Base-by-base conservation (phyloP, 805 yeast genomes). In the Saccharomycopsis sp. region DNA sequence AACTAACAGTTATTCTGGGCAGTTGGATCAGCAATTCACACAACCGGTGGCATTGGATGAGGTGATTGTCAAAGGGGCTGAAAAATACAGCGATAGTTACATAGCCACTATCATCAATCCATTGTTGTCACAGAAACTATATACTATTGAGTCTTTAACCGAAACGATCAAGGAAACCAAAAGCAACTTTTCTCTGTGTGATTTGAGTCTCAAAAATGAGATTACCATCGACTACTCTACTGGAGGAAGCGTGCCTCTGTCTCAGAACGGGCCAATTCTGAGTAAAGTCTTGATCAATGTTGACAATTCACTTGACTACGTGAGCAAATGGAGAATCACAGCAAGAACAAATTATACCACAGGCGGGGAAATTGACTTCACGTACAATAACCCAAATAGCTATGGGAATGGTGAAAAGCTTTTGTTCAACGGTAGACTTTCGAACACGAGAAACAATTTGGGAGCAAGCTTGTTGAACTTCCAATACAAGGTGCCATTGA, bases 361-460 rank as follows among this genome's bases (percentile, higher is more conserved):
- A 2, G 58, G 55, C 24, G 56, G 51, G 2, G 52, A 50, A n/a
- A 21, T 57, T n/a, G 50, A 23, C n/a, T n/a, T 54, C 3, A 51
- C 18, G 8, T 57, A 54, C 41, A 20, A 5, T 4, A 52, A 57
- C 24, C 34, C 41, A n/a, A 60, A 60, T 46, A 34, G 34, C 29
- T 52, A 23, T 21, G 62, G 61, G 20, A 60, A 51, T 23, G 61
- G 61, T 8, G 62, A 60, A 44, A 20, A 16, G 16, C 7, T 44
- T 12, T 16, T 44, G 16, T 44, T 44, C 48, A 44, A 44, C 16
- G 48, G 48, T 5, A 44, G 16, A 44, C 21, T 44, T 16, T 29
- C 37, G 37, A 18, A 44, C 48, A 44, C 48, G 4, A 20, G 20
- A 7, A 44, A 44, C 7, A 29, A 7, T 29, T 7, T 7, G 37